Percentiles rank a stretch among this genome's conserved stretches.
phyloP scores from a whole-genome alignment of 106 monocot species.

The Allium sativum region DNA sequence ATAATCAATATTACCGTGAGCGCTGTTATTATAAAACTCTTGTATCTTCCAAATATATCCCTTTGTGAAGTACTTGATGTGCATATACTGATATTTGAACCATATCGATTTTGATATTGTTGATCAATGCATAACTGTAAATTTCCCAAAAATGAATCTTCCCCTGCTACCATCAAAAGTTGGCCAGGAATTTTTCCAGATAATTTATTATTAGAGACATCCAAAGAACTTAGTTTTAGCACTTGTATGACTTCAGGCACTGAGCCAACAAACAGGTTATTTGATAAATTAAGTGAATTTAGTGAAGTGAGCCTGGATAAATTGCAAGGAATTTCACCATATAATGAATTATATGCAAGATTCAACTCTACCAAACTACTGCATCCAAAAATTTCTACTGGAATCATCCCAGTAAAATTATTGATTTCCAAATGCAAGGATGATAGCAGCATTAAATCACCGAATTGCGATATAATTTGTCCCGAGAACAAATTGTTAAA shows the following conservation, averaged over 20 bases:
- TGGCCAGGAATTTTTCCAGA: conserved; percentile 46
- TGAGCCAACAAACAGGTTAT: conserved; percentile 38
- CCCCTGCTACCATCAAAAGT: conserved; percentile 48
- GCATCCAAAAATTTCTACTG: conserved; percentile 43
- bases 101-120: conserved; percentile 4
- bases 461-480: conserved; percentile 35
- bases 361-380: conserved; percentile 45
- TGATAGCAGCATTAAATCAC: conserved; percentile 32
- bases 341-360: conserved; percentile 43
- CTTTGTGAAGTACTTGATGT: conserved; percentile 5
- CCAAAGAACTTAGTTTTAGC: conserved; percentile 58
- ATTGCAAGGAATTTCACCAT: conserved; percentile 48
- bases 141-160: conserved; percentile 39
- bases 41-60: conserved; percentile 9
- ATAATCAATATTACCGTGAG: conserved; percentile 13
- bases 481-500: conserved; percentile 61
- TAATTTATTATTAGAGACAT: conserved; percentile 43
- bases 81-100: conserved; percentile 25
- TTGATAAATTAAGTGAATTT: conserved; percentile 65
- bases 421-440: conserved; percentile 62
- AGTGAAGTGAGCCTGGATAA: conserved; percentile 39
- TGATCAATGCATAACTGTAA: conserved; percentile 35
- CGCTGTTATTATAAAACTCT: conserved; percentile 6
- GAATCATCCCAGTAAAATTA: conserved; percentile 39
- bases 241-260: conserved; percentile 42